phyloP scores from a whole-genome alignment of 805 yeast species.

The Monosporozyma yasuniensis region DNA sequence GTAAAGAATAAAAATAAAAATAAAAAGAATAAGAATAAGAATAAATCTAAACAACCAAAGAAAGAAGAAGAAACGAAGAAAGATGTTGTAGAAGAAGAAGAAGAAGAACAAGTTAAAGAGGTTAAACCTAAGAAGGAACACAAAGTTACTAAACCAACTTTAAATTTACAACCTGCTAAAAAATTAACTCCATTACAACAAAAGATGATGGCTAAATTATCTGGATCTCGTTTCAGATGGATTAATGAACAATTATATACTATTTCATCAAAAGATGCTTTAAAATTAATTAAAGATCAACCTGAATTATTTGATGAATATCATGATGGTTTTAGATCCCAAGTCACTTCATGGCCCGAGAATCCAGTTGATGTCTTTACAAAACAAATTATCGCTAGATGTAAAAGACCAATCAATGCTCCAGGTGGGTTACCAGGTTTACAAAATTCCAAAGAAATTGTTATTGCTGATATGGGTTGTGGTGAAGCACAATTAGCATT shows the following conservation, averaged over 20 bases:
- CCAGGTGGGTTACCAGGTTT: constrained; percentile 93
- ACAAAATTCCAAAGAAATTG: constrained; percentile 42
- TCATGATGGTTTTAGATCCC: constrained; percentile 90
- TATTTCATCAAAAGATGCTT: constrained; percentile 66
- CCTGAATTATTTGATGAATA: constrained; percentile 90
- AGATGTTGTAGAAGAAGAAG: background rate
- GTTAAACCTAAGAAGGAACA: constrained; percentile 6
- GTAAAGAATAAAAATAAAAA: constrained; percentile 13
- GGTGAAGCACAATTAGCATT: constrained; percentile 88
- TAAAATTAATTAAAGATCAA: constrained; percentile 61
- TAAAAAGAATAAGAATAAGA: constrained; percentile 4
- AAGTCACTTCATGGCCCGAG: constrained; percentile 96
- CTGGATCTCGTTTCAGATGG: constrained; percentile 97
- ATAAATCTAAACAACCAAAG: constrained; percentile 13
- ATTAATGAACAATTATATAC: constrained; percentile 96
- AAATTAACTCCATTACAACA: constrained; percentile 77
- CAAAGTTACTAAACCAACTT: constrained; percentile 9
- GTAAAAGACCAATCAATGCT: constrained; percentile 67
- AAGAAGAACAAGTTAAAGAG: background rate
- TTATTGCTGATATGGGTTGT: constrained; percentile 97
- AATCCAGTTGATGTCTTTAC: constrained; percentile 94
- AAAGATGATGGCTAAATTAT: constrained; percentile 88
- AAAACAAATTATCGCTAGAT: constrained; percentile 51
- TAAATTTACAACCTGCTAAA: constrained; percentile 18
- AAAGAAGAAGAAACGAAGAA: background rate